Percentiles rank a stretch among this genome's conserved stretches.
These are phyloP conservation scores for Albophoma yamanashiensis DNA, from an alignment of 2,329 filamentous ascomycete genomes.

Conservation along the genomic window DNA sequence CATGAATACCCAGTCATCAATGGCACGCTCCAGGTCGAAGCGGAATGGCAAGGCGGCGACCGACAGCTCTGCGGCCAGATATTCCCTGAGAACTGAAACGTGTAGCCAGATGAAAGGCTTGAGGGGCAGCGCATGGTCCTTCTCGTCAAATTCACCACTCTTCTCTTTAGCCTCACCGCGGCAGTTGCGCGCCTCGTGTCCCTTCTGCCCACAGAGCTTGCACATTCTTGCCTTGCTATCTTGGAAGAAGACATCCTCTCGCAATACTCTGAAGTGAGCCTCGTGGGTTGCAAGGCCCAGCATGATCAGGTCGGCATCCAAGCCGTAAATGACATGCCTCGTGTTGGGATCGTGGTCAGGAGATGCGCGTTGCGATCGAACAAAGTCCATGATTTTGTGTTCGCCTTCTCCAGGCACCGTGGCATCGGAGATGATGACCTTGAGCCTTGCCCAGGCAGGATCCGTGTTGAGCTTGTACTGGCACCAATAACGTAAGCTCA, in stretches of 20 bases:
- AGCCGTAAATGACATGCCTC: slow-evolving; percentile 92
- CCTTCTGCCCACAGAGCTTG: slow-evolving; percentile 82
- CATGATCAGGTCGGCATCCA: slow-evolving; percentile 99
- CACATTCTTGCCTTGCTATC: slow-evolving; percentile 75
- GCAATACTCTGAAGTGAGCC: slow-evolving; percentile 88
- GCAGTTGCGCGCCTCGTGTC: slow-evolving; percentile 82
- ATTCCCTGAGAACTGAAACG: slow-evolving; percentile 83
- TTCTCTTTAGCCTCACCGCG: slow-evolving; percentile 70
- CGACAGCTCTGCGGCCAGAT: slow-evolving; percentile 80
- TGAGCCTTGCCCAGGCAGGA: slow-evolving; percentile 88
- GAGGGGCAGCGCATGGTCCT: slow-evolving; percentile 55
- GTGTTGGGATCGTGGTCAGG: slow-evolving; percentile 94
- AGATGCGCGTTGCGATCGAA: slow-evolving; percentile 83
- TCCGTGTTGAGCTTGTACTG: slow-evolving; percentile 97
- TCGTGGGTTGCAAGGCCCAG: slow-evolving; percentile 93
- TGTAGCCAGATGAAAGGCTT: slow-evolving; percentile 99
- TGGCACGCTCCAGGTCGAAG: slow-evolving; percentile 86
- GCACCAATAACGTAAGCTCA: slow-evolving; percentile 89
- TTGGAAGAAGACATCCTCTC: slow-evolving; percentile 94
- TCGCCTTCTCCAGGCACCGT: slow-evolving; percentile 97
- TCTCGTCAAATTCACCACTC: slow-evolving; percentile 70
- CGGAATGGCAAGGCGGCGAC: slow-evolving; percentile 74
- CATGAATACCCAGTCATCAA: slow-evolving; percentile 99
- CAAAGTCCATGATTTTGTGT: slow-evolving; percentile 99
- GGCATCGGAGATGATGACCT: slow-evolving; percentile 97